Evolutionary conservation across 1,284 basidiomycete species (phyloP).

Genomic region (Veloporphyrellus conicus): DNA sequence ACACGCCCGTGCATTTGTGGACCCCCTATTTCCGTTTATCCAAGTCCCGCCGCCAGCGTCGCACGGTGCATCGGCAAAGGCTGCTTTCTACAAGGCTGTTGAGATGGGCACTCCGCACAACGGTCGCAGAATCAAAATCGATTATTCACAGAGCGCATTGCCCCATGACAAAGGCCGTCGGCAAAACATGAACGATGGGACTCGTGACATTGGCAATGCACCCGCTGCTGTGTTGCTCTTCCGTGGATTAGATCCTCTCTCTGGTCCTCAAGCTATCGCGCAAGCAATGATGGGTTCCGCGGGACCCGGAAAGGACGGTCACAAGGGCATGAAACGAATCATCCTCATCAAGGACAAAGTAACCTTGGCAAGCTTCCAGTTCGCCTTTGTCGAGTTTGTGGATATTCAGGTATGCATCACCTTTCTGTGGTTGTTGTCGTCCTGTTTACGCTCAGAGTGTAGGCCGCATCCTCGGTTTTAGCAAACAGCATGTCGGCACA

Average conservation of each 20-base stretch:
- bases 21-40: constrained; percentile 79
- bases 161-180: constrained; percentile 63
- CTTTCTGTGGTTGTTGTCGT: constrained; percentile 4
- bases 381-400: constrained; percentile 87
- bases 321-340: constrained; percentile 80
- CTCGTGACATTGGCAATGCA: constrained; percentile 84
- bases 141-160: constrained; percentile 78
- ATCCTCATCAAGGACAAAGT: constrained; percentile 83
- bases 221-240: constrained; percentile 80
- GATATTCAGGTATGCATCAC: constrained; percentile 61
- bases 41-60: constrained; percentile 81
- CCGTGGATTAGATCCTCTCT: constrained; percentile 82
- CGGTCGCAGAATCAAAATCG: constrained; percentile 83
- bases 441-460: constrained; percentile 7
- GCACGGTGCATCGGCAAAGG: constrained; percentile 67
- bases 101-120: constrained; percentile 61
- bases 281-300: constrained; percentile 70
- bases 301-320: constrained; percentile 64
- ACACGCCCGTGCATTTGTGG: constrained; percentile 82
- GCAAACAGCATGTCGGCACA: constrained; percentile 77
- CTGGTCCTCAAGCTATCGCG: constrained; percentile 78
- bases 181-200: constrained; percentile 80
- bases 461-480: constrained; percentile 72
- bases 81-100: constrained; percentile 64
- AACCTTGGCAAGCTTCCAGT: constrained; percentile 82